Percentiles rank a stretch among this genome's conserved stretches.
phyloP scores from a whole-genome alignment of 768 basidiomycete species.

The Dictyophora rubrovolvata region DNA sequence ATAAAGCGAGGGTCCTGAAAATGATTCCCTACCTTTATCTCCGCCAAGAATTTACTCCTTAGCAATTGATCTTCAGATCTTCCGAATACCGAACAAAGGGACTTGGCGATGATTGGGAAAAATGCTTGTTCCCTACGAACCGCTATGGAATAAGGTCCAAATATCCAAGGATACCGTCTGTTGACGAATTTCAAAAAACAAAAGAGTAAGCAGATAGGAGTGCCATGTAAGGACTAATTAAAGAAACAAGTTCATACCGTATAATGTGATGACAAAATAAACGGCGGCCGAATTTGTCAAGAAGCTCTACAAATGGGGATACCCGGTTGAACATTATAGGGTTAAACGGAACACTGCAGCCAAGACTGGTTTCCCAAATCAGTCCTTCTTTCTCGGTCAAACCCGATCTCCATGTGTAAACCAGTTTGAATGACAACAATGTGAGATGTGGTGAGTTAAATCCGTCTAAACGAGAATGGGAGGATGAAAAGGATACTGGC shows the following conservation, averaged over 20 bases:
- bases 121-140: constrained; percentile 42
- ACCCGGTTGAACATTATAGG: constrained; percentile 49
- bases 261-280: constrained; percentile 51
- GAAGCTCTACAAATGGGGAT: constrained; percentile 41
- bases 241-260: constrained; percentile 30
- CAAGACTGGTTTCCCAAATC: constrained; percentile 17
- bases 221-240: constrained; percentile 8
- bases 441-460: constrained; percentile 4
- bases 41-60: constrained; percentile 29
- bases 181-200: constrained; percentile 10
- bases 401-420: constrained; percentile 30
- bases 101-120: constrained; percentile 38
- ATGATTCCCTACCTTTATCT: constrained; percentile 35
- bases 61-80: constrained; percentile 44
- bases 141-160: constrained; percentile 55
- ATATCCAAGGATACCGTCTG: constrained; percentile 71
- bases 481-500: constrained; percentile 1
- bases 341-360: constrained; percentile 25
- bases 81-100: constrained; percentile 39
- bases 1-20: background rate
- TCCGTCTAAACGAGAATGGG: background rate
- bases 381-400: constrained; percentile 8
- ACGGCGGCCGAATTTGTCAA: constrained; percentile 42
- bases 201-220: constrained; percentile 8
- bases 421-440: constrained; percentile 29